These are phyloP conservation scores for Rhynchospora pubera DNA, from an alignment of 176 grass and related monocot genomes.

Conservation along the genomic window DNA sequence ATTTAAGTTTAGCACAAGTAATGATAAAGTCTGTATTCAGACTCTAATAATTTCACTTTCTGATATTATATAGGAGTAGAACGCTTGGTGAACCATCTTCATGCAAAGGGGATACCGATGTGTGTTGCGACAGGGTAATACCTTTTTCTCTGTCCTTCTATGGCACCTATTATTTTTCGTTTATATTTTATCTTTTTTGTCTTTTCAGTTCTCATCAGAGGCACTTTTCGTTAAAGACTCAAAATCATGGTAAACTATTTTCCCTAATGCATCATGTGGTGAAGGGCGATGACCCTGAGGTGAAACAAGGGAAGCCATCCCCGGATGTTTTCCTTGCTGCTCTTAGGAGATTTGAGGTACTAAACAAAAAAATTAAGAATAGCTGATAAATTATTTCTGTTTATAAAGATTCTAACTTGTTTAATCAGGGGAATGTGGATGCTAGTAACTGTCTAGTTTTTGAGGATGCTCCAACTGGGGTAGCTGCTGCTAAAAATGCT, in stretches of 20 bases:
- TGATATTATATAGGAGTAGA: slow-evolving; percentile 43
- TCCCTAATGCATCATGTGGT: slow-evolving; percentile 76
- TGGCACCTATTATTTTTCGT: background rate
- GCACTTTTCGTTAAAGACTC: slow-evolving; percentile 77
- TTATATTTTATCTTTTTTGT: slow-evolving; percentile 6
- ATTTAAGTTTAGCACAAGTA: background rate
- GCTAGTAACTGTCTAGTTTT: slow-evolving; percentile 72
- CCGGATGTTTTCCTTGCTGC: slow-evolving; percentile 92
- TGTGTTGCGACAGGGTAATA: slow-evolving; percentile 77
- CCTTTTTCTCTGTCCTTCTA: background rate
- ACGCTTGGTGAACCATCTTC: slow-evolving; percentile 63
- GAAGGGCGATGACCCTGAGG: slow-evolving; percentile 82
- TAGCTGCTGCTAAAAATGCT: slow-evolving; percentile 84
- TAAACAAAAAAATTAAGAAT: background rate
- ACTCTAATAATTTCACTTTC: background rate
- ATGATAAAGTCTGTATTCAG: background rate
- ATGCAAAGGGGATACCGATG: slow-evolving; percentile 60
- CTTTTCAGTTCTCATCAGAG: slow-evolving; percentile 63
- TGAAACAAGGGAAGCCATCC: slow-evolving; percentile 84
- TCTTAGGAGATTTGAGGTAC: slow-evolving; percentile 69
- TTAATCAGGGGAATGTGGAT: slow-evolving; percentile 49
- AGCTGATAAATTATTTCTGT: slow-evolving; percentile 1
- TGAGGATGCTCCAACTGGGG: slow-evolving; percentile 86
- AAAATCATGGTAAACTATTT: slow-evolving; percentile 83
- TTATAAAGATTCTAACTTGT: slow-evolving; percentile 5